Percentiles rank a stretch among this genome's conserved stretches.
phyloP scores from a whole-genome alignment of 73 alveolate species.

The Tetrahymena malaccensis region DNA sequence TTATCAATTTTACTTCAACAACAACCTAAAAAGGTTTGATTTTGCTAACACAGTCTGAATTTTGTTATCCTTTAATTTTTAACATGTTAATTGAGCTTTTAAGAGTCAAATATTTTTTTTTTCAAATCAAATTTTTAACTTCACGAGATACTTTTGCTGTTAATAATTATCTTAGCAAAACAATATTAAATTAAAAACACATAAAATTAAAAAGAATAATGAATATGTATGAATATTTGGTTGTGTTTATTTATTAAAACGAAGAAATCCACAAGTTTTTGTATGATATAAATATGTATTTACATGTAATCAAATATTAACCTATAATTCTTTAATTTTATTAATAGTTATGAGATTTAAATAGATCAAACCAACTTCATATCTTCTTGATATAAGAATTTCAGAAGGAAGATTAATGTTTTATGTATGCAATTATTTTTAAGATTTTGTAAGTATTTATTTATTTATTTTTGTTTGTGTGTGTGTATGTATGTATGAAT shows the following conservation, averaged over 20 bases:
- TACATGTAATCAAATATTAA: background rate
- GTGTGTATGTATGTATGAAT: background rate
- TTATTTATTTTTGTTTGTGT: too few relatives aligned
- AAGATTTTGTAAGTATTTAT: background rate
- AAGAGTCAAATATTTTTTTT: too few relatives aligned
- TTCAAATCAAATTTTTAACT: too few relatives aligned
- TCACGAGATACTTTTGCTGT: background rate
- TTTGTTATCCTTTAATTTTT: background rate
- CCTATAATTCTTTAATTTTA: background rate
- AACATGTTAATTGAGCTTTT: background rate
- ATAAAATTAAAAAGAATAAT: too few relatives aligned
- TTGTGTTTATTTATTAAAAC: background rate
- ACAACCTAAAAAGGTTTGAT: background rate
- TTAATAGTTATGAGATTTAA: background rate
- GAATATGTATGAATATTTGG: background rate
- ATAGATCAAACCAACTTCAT: background rate
- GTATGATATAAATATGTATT: background rate
- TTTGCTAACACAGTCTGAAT: background rate
- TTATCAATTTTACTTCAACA: background rate
- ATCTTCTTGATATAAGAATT: background rate
- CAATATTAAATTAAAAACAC: too few relatives aligned
- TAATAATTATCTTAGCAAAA: background rate
- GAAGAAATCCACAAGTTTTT: background rate
- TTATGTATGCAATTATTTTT: background rate
- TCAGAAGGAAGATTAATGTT: background rate